phyloP scores from a whole-genome alignment of 1,139 yeast species.

The Suhomyces bribrorum region DNA sequence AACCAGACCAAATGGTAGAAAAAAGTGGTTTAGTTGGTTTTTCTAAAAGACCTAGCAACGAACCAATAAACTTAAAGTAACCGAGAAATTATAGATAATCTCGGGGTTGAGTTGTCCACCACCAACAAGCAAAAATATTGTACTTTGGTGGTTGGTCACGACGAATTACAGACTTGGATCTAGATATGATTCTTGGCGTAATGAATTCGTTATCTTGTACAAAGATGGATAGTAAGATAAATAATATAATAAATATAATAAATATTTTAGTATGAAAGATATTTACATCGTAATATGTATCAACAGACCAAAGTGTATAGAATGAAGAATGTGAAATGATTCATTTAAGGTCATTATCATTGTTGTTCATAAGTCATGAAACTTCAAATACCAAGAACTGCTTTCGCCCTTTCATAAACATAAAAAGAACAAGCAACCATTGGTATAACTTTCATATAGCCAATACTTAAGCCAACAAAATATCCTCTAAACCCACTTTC shows the following conservation, averaged over 20 bases:
- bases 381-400: conserved; percentile 54
- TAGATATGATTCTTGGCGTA: no score
- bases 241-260: conserved; percentile 1
- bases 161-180: no score
- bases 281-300: conserved; percentile 2
- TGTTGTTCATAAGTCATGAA: conserved; percentile 7
- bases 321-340: not conserved
- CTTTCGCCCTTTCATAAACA: conserved; percentile 87
- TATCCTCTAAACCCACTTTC: conserved; percentile 84
- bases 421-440: conserved; percentile 97
- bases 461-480: conserved; percentile 91
- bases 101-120: no score
- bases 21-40: conserved; percentile 66
- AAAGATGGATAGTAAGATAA: no score
- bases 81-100: no score
- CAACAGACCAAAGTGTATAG: conserved; percentile 1
- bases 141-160: no score
- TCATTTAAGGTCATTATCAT: conserved; percentile 2
- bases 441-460: conserved; percentile 91
- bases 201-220: conserved; percentile 6
- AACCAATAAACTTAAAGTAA: not conserved
- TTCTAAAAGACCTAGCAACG: conserved; percentile 17
- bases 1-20: conserved; percentile 47
- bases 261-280: conserved; percentile 7
- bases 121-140: no score